A percentile compares a stretch with the other conserved stretches of the same genome.
Evolutionary conservation across 2,329 filamentous ascomycete genomes (phyloP).

Genomic region (Alternaria rosae): DNA sequence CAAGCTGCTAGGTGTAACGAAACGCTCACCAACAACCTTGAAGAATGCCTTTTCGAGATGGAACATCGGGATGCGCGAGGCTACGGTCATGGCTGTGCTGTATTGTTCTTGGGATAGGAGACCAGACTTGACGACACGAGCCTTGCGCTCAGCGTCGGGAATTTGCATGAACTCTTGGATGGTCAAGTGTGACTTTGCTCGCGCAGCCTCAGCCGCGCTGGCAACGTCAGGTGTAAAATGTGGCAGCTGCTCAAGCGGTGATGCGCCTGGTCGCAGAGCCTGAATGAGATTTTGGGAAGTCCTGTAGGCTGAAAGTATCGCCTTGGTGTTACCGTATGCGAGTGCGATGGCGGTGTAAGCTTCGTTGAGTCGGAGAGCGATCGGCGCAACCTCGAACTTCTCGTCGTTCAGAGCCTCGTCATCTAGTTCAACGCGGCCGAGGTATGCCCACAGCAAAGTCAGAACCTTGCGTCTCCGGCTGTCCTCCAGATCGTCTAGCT

Average conservation of each 20-base stretch:
- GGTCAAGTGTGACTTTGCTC: constrained; percentile 68
- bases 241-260: constrained; percentile 90
- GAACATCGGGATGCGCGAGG: constrained; percentile 82
- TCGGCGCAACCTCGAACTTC: constrained; percentile 88
- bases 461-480: constrained; percentile 84
- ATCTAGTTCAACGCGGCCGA: constrained; percentile 85
- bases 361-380: constrained; percentile 83
- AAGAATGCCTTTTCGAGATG: constrained; percentile 94
- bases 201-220: constrained; percentile 73
- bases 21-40: constrained; percentile 95
- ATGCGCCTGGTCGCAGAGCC: constrained; percentile 81
- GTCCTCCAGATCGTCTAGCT: constrained; percentile 81
- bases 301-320: constrained; percentile 82
- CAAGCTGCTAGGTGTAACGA: constrained; percentile 88
- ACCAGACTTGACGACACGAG: constrained; percentile 71
- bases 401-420: constrained; percentile 78
- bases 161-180: constrained; percentile 90
- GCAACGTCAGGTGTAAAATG: constrained; percentile 74
- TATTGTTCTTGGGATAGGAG: constrained; percentile 81
- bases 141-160: constrained; percentile 75
- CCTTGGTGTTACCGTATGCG: constrained; percentile 82
- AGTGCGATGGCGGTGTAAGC: constrained; percentile 87
- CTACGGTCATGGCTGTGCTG: constrained; percentile 75
- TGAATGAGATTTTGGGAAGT: constrained; percentile 89
- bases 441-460: constrained; percentile 92